Evolutionary conservation across 768 basidiomycete genomes (phyloP).

Genomic region (Xanthoconium stramineum): DNA sequence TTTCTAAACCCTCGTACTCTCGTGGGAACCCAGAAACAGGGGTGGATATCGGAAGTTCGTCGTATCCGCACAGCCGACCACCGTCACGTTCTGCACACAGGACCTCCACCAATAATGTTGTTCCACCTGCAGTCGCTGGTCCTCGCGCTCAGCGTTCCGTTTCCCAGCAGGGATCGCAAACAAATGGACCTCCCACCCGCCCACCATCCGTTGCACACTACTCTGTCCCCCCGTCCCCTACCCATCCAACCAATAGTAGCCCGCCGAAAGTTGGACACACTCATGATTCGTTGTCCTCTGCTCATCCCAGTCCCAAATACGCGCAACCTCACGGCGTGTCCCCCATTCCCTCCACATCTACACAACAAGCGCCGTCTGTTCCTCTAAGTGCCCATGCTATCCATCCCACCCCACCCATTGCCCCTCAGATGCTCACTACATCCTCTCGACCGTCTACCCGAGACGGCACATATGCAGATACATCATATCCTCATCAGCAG

Average conservation of each 20-base stretch:
- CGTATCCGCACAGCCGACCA: conserved; percentile 23
- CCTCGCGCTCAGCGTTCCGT: conserved; percentile 28
- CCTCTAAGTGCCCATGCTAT: neutral
- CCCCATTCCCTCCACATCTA: conserved; percentile 3
- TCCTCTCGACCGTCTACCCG: conserved; percentile 31
- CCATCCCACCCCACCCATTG: conserved; percentile 21
- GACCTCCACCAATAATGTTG: conserved; percentile 13
- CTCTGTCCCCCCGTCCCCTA: conserved; percentile 20
- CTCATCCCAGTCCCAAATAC: conserved; percentile 25
- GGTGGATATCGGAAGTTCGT: conserved; percentile 15
- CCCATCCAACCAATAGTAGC: conserved; percentile 12
- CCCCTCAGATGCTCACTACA: conserved; percentile 16
- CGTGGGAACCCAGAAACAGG: conserved; percentile 28
- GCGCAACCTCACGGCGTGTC: conserved; percentile 16
- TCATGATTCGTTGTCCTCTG: conserved; percentile 11
- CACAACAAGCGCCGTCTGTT: conserved; percentile 20
- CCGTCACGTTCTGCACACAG: conserved; percentile 27
- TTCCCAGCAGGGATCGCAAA: conserved; percentile 27
- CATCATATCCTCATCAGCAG: conserved; percentile 5
- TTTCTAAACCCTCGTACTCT: conserved; percentile 19
- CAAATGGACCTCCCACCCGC: conserved; percentile 24
- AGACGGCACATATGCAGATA: conserved; percentile 14
- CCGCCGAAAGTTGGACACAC: conserved; percentile 13
- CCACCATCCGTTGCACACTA: conserved; percentile 23
- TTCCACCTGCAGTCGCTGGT: conserved; percentile 25